These are phyloP conservation scores for Diaporthe longicolla DNA, from an alignment of 2,329 filamentous ascomycete species.

Conservation along the genomic window DNA sequence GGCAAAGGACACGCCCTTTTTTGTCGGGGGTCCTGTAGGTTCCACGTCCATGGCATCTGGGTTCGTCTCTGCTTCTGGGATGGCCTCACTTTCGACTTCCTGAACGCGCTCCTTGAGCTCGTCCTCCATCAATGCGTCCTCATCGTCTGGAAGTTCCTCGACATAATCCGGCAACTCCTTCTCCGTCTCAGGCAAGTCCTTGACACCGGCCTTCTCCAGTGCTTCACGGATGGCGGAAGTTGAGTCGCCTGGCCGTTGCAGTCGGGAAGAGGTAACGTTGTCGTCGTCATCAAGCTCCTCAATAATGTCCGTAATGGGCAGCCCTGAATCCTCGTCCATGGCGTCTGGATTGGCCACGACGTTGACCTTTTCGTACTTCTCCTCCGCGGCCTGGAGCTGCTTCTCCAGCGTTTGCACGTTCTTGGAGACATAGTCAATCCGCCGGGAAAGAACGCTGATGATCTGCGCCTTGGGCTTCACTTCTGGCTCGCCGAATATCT, in stretches of 20 bases:
- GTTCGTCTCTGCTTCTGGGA: not conserved
- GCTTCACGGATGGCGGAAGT: conserved; percentile 76
- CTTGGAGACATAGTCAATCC: conserved; percentile 90
- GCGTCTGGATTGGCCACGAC: conserved; percentile 72
- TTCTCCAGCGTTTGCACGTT: conserved; percentile 84
- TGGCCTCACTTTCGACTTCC: not conserved
- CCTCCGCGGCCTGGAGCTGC: conserved; percentile 77
- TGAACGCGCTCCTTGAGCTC: conserved; percentile 1
- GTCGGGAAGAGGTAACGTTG: conserved; percentile 79
- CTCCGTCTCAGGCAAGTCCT: conserved; percentile 48
- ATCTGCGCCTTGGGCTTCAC: conserved; percentile 73
- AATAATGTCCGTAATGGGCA: conserved; percentile 90
- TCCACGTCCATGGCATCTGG: not conserved
- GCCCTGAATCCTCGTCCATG: conserved; percentile 73
- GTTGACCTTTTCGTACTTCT: conserved; percentile 76
- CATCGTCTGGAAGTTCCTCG: conserved; percentile 1
- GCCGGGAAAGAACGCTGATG: conserved; percentile 76
- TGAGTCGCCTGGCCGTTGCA: conserved; percentile 78
- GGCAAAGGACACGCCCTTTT: conserved; percentile 75
- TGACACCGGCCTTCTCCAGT: conserved; percentile 82
- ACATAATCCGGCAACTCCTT: not conserved
- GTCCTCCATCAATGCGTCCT: conserved; percentile 19
- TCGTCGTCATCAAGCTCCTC: conserved; percentile 94
- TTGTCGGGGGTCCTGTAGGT: not conserved
- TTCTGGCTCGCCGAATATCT: conserved; percentile 60